A percentile compares a stretch with the other conserved stretches of the same genome.
Evolutionary conservation across 176 grass and related monocot genomes (phyloP).

Genomic region (Hyparrhenia diplandra): DNA sequence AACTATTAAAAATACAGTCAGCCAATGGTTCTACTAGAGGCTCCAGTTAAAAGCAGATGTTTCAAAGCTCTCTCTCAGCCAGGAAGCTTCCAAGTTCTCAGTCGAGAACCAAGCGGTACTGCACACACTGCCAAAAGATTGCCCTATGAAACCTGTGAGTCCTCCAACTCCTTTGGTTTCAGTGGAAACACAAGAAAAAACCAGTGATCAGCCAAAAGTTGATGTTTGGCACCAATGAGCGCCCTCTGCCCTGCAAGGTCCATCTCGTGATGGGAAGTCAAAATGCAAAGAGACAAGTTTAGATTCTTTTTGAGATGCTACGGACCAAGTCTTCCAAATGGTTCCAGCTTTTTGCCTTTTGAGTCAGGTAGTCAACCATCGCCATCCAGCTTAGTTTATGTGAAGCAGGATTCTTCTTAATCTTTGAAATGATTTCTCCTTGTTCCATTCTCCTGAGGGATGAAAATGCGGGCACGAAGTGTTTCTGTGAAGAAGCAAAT

Average conservation of each 20-base stretch:
- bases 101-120: constrained; percentile 44
- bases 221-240: constrained; percentile 22
- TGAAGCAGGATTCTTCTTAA: constrained; percentile 34
- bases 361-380: constrained; percentile 31
- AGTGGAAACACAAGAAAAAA: constrained; percentile 30
- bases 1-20: constrained; percentile 26
- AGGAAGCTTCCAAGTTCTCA: constrained; percentile 63
- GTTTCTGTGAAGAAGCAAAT: constrained; percentile 39
- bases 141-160: constrained; percentile 27
- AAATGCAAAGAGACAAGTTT: constrained; percentile 41
- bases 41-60: constrained; percentile 49
- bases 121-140: constrained; percentile 36
- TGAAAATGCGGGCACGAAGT: constrained; percentile 30
- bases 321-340: constrained; percentile 49
- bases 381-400: constrained; percentile 25
- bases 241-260: constrained; percentile 30
- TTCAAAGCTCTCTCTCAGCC: constrained; percentile 43
- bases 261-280: constrained; percentile 47
- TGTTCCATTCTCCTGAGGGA: constrained; percentile 13
- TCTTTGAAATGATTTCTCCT: not conserved
- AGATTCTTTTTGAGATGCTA: constrained; percentile 49
- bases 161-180: constrained; percentile 28
- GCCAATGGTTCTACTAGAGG: constrained; percentile 25
- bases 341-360: constrained; percentile 25
- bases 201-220: constrained; percentile 35